phyloP scores from a whole-genome alignment of 2,329 filamentous ascomycete species.

The Talaromyces atroroseus region DNA sequence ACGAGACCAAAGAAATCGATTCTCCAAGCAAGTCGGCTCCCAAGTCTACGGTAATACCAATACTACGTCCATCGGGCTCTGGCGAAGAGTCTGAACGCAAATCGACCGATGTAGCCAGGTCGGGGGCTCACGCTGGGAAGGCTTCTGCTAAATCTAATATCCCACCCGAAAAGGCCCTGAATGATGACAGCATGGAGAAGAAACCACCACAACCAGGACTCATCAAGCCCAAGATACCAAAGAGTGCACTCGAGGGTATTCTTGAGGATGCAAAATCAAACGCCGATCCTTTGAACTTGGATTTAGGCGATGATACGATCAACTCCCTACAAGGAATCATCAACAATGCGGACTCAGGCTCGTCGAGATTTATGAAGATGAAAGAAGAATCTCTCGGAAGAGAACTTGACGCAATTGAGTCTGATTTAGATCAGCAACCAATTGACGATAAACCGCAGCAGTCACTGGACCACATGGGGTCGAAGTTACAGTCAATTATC shows the following conservation, averaged over 20 bases:
- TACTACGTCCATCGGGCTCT: neutral
- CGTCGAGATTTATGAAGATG: neutral
- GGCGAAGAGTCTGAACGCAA: neutral
- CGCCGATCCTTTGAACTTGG: slow-evolving; percentile 32
- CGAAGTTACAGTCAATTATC: slow-evolving; percentile 36
- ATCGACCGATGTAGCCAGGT: neutral
- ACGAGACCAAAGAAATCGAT: slow-evolving; percentile 21
- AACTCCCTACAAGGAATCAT: slow-evolving; percentile 41
- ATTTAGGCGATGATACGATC: slow-evolving; percentile 41
- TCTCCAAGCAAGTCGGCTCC: slow-evolving; percentile 15
- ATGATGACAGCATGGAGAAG: slow-evolving; percentile 11
- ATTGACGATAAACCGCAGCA: slow-evolving; percentile 18
- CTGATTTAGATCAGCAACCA: neutral
- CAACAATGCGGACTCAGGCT: slow-evolving; percentile 19
- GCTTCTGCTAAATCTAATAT: neutral
- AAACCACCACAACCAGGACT: slow-evolving; percentile 21
- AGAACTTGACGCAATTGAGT: neutral
- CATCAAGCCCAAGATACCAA: slow-evolving; percentile 35
- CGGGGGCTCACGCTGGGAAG: neutral
- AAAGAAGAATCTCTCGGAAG: slow-evolving; percentile 5
- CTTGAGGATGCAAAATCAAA: slow-evolving; percentile 36
- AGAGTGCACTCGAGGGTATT: slow-evolving; percentile 38
- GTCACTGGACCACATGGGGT: slow-evolving; percentile 33
- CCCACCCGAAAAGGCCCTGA: slow-evolving; percentile 8
- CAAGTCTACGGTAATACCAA: slow-evolving; percentile 2